Percentiles rank a stretch among this genome's conserved stretches.
phyloP scores from a whole-genome alignment of 1,284 basidiomycete genomes.

The Ceratorhiza oryzae-sativae region DNA sequence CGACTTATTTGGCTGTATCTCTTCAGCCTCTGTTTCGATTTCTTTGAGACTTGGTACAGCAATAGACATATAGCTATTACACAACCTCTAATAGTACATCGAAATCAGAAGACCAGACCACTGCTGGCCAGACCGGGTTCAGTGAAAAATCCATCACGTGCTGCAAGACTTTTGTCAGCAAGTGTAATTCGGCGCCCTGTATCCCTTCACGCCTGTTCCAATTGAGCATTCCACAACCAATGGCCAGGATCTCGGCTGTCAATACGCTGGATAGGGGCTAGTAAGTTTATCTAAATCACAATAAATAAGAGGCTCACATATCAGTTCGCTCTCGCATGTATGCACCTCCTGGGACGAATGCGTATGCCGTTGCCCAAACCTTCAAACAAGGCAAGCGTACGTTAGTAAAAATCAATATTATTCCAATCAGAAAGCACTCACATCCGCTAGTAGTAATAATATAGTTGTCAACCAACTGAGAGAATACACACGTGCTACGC shows the following conservation, averaged over 20 bases:
- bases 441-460: slow-evolving; percentile 71
- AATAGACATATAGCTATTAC: too few relatives aligned
- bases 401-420: background rate
- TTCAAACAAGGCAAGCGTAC: background rate
- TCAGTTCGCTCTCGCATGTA: slow-evolving; percentile 84
- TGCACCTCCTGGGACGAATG: slow-evolving; percentile 87
- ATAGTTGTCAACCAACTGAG: slow-evolving; percentile 69
- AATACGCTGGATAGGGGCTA: slow-evolving; percentile 57
- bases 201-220: slow-evolving; percentile 9
- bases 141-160: too few relatives aligned
- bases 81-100: too few relatives aligned
- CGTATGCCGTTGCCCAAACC: slow-evolving; percentile 88
- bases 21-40: too few relatives aligned
- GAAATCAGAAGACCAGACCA: too few relatives aligned
- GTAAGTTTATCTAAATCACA: too few relatives aligned
- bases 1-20: too few relatives aligned
- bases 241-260: slow-evolving; percentile 55
- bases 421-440: background rate
- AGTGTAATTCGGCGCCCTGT: background rate
- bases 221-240: slow-evolving; percentile 45
- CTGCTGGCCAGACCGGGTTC: too few relatives aligned
- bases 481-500: slow-evolving; percentile 55
- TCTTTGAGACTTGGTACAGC: too few relatives aligned
- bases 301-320: slow-evolving; percentile 55
- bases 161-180: too few relatives aligned